Percentiles rank a stretch among this genome's conserved stretches.
Evolutionary conservation across 2,329 filamentous ascomycete species (phyloP).

Genomic region (Bretziella fagacearum): DNA sequence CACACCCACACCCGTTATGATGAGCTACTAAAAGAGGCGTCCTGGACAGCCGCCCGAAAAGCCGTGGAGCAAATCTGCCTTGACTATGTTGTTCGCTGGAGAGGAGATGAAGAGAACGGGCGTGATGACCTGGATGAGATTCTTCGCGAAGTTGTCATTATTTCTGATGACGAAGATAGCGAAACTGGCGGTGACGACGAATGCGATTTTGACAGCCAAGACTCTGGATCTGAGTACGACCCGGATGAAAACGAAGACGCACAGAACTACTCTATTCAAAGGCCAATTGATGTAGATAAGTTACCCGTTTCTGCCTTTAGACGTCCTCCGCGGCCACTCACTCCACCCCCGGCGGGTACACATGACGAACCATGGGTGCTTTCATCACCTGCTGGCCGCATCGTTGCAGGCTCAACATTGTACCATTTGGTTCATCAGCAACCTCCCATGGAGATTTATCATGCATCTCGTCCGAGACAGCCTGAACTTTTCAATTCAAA

Average conservation of each 20-base stretch:
- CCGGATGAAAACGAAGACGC: not conserved
- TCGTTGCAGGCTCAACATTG: too few species aligned
- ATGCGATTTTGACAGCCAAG: conserved; percentile 3
- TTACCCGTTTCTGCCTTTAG: too few species aligned
- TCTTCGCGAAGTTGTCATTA: conserved; percentile 47
- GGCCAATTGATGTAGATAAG: not conserved
- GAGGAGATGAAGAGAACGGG: conserved; percentile 51
- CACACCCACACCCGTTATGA: conserved; percentile 53
- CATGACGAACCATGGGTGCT: too few species aligned
- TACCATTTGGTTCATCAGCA: too few species aligned
- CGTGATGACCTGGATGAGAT: conserved; percentile 52
- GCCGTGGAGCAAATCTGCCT: conserved; percentile 44
- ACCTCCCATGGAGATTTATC: too few species aligned
- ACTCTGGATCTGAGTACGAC: not conserved
- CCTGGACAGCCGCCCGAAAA: conserved; percentile 42
- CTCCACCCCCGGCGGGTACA: too few species aligned
- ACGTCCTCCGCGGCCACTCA: too few species aligned
- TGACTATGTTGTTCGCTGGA: conserved; percentile 53
- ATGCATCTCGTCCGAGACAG: too few species aligned
- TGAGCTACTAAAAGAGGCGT: conserved; percentile 38
- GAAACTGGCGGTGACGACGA: conserved; percentile 20
- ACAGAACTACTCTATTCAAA: not conserved
- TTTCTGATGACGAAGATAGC: conserved; percentile 41
- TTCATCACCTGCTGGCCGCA: too few species aligned
- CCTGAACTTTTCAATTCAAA: too few species aligned